Evolutionary conservation across 768 basidiomycete genomes (phyloP).

Genomic region (Leucosporidium scottii): DNA sequence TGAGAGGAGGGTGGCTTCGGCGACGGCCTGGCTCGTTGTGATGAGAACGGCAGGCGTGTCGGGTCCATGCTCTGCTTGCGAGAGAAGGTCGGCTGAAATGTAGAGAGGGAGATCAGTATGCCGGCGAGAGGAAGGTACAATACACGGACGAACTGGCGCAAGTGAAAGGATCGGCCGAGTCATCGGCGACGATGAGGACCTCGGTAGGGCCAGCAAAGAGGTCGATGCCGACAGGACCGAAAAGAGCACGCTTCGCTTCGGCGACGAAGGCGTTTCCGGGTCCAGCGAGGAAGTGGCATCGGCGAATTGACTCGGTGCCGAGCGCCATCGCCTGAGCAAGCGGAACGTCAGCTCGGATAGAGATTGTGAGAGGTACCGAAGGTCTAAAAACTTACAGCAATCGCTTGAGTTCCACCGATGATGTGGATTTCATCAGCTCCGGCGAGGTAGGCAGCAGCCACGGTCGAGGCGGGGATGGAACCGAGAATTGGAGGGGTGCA

Average conservation of each 20-base stretch:
- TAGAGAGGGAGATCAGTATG: background rate
- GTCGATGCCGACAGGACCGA: conserved; percentile 29
- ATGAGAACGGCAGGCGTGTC: conserved; percentile 29
- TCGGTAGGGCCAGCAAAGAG: conserved; percentile 30
- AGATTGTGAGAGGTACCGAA: too few relatives aligned
- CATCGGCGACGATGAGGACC: conserved; percentile 31
- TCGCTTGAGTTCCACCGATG: conserved; percentile 27
- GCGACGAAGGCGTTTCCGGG: conserved; percentile 33
- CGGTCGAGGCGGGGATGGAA: conserved; percentile 23
- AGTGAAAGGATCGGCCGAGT: conserved; percentile 25
- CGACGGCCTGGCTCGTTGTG: conserved; percentile 21
- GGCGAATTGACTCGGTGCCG: conserved; percentile 26
- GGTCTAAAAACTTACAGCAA: background rate
- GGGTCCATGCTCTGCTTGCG: conserved; percentile 29
- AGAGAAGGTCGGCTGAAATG: conserved; percentile 21
- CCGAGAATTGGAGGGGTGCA: conserved; percentile 30
- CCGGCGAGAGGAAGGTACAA: too few relatives aligned
- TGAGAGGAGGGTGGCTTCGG: conserved; percentile 11
- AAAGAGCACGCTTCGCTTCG: conserved; percentile 25
- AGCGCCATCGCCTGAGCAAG: conserved; percentile 23
- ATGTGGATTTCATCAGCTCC: conserved; percentile 29
- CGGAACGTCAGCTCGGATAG: too few relatives aligned
- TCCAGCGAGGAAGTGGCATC: conserved; percentile 28
- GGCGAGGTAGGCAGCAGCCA: conserved; percentile 29
- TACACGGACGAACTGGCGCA: conserved; percentile 7